Conservation (phyloP, 164 flowering plant species). For the Chimonanthus salicifolius region DNA sequence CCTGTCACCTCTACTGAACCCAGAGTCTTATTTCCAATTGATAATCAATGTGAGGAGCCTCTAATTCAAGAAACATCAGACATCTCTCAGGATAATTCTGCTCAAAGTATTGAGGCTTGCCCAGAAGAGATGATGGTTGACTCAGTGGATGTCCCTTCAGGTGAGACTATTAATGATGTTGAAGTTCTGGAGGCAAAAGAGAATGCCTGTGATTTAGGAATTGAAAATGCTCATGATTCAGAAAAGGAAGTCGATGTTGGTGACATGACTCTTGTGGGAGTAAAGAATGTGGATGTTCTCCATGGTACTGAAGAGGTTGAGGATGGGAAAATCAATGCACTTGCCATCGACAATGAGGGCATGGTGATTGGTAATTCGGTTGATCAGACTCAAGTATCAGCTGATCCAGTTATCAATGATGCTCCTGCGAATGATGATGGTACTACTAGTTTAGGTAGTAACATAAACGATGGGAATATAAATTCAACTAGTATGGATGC, state of each 20-base stretch:
- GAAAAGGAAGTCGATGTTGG: too few relatives aligned
- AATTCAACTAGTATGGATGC: too few relatives aligned
- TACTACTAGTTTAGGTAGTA: neutral
- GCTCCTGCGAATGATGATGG: neutral
- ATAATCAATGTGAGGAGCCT: conserved; percentile 7
- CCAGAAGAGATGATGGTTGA: conserved; percentile 4
- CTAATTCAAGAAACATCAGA: conserved; percentile 2
- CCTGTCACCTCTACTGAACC: conserved; percentile 4
- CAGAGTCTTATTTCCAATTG: conserved; percentile 4
- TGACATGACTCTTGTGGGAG: neutral
- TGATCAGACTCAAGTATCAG: neutral
- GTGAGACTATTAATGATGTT: neutral
- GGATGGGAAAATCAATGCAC: neutral
- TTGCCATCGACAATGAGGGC: neutral
- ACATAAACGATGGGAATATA: too few relatives aligned
- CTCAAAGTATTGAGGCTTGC: neutral
- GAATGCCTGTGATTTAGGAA: neutral
- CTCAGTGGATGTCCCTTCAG: neutral
- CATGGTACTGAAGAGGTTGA: neutral
- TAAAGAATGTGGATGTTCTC: neutral
- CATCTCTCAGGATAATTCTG: conserved; percentile 7
- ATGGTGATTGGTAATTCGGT: neutral
- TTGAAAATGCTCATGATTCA: too few relatives aligned
- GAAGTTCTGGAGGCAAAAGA: conserved; percentile 1
- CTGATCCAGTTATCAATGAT: neutral